Conservation (phyloP, 495 filamentous ascomycete genomes). For the Acidomyces sp. region DNA sequence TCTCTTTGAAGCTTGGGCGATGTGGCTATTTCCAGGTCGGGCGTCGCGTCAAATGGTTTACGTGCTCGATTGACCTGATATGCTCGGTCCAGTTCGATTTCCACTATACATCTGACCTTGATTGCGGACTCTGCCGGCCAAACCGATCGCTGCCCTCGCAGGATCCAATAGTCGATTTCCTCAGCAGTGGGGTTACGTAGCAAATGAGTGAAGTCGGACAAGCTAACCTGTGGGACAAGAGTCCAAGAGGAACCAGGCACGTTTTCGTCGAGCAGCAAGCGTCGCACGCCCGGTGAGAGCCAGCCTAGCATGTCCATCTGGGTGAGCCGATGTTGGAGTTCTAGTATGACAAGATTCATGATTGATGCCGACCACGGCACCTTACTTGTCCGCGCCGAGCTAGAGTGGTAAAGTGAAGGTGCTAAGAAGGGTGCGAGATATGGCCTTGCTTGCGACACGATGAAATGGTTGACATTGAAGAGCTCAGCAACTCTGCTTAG, state of each 20-base stretch:
- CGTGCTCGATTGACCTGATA: constrained; percentile 3
- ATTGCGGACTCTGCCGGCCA: constrained; percentile 86
- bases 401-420: constrained; percentile 56
- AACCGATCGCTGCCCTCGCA: constrained; percentile 69
- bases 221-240: constrained; percentile 65
- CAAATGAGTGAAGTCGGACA: constrained; percentile 58
- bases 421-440: constrained; percentile 77
- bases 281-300: constrained; percentile 53
- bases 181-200: constrained; percentile 67
- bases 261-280: constrained; percentile 76
- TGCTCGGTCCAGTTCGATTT: constrained; percentile 70
- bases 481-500: constrained; percentile 74
- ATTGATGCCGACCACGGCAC: constrained; percentile 50
- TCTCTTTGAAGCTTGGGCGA: not conserved
- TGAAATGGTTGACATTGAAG: constrained; percentile 88
- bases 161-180: constrained; percentile 72
- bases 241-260: constrained; percentile 71
- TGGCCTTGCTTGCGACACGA: constrained; percentile 64
- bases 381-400: not conserved
- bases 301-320: constrained; percentile 69
- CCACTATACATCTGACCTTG: constrained; percentile 70
- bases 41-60: constrained; percentile 3
- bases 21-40: no score
- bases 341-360: constrained; percentile 55
- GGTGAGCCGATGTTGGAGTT: constrained; percentile 66